Base-by-base conservation (phyloP, 441 rosid species). In the Populus hybrid region DNA sequence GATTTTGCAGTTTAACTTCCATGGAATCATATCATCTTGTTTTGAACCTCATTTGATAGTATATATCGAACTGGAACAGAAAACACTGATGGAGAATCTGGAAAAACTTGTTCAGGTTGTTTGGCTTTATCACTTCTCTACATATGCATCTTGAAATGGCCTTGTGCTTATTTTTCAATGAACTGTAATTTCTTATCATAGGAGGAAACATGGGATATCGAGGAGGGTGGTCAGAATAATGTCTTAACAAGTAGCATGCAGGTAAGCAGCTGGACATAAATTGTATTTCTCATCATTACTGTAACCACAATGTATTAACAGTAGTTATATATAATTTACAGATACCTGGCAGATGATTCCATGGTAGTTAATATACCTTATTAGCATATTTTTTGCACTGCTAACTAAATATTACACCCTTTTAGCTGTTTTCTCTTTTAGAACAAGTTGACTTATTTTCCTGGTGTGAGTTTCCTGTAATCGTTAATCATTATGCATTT, bases 161-260 rank as follows among this genome's bases (percentile, higher is more conserved):
- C 61, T 81, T 82, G 71, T 77, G 64, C 82, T 82, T 76, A 77
- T 74, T 84, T 68, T 74, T 80, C 74, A 68, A 69, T 65, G 14
- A 77, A 36, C 77, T 71, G 31, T 59, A 38, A 50, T 72, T 81
- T 72, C 69, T 76, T 70, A 69, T 45, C 10, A 71, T 82, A 97
- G 99, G 99, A 97, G 86, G 99, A 97, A 88, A 90, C 99, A 69
- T 97, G 99, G 99, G 99, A 97, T 82, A 89, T 94, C 59, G 99
- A 97, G 80, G 99, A 94, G 79, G 98, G 97, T 73, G 92, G 97
- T 83, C 97, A 97, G 84, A 94, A 87, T 81, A 92, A 93, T 87
- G 99, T 97, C 78, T 86, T 97, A 78, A 89, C 92, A 80, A 97
- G 99, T 84, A 94, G 99, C 86, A 94, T 92, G 88, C 97, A 97